Evolutionary conservation across 345 rosid species (phyloP).

Genomic region (Litchi chinensis): DNA sequence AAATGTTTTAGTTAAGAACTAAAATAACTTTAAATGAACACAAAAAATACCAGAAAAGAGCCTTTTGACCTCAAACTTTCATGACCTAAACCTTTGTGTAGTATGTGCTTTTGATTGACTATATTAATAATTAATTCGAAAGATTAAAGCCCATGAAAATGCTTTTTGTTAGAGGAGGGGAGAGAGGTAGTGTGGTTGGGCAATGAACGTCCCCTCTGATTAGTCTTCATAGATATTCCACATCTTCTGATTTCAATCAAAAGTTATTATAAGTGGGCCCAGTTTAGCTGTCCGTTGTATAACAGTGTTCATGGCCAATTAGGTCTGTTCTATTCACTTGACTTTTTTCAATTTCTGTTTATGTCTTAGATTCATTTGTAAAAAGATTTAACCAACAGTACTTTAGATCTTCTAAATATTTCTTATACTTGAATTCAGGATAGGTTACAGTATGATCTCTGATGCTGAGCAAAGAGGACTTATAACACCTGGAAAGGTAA

Average conservation of each 20-base stretch:
- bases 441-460: conserved; percentile 82
- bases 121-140: neutral
- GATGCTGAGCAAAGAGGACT: conserved; percentile 87
- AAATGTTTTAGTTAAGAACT: neutral
- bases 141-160: neutral
- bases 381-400: neutral
- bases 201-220: neutral
- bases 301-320: neutral
- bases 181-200: neutral
- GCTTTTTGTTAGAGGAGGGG: neutral
- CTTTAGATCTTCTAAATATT: conserved; percentile 6
- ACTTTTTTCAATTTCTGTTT: neutral
- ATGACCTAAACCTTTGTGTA: conserved; percentile 1
- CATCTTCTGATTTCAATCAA: neutral
- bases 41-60: neutral
- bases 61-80: conserved; percentile 12
- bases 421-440: conserved; percentile 49
- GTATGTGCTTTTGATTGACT: conserved; percentile 6
- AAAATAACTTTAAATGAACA: neutral
- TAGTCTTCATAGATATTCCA: neutral
- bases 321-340: neutral
- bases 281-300: neutral
- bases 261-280: neutral
- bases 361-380: neutral
- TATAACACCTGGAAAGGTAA: conserved; percentile 87